Base-by-base conservation (phyloP, 192 early-diverging fungal species). In the Kickxella alabastrina region DNA sequence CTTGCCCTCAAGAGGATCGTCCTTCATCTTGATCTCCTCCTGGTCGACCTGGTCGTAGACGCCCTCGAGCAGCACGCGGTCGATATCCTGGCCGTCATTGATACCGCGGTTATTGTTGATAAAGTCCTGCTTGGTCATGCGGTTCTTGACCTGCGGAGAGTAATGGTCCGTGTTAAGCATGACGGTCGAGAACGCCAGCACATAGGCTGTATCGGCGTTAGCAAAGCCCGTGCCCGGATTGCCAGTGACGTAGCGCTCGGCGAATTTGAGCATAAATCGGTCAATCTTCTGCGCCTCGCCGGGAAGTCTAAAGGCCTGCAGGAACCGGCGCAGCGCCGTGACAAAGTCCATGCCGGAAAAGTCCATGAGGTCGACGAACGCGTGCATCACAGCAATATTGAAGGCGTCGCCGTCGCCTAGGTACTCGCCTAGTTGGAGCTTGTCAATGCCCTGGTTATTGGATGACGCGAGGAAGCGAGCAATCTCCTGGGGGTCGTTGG, bases 241-340 rank as follows among this genome's bases (percentile, higher is more conserved):
- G 39, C 85, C 87, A 58, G 87, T 84, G 10, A 92, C 60, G 53
- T 87, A 97, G 22, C 91, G 82, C 67, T 94, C 92, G 26, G 93
- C 93, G 78, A 94, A 97, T 71, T 97, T 97, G 13, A 97, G 80
- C 93, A 97, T 97, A 57, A 92, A 95, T 28, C 93, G 79, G 73
- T 97, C 93, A 59, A 97, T 97, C 78, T 95, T 94, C 62, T 97
- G 93, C 21, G 87, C 80, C 69, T 97, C 93, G 25, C 93, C 93
- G 2, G 93, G 93, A 32, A 97, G 79, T 49, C 93, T 64, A 76
- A 97, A 97, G 37, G 79, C 74, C 62, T 97, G 93, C 46, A 97
- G 67, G 57, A 93, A 93, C 25, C 65, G 62, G 18, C 92, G 77
- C 29, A 97, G 65, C 13, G 93, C 92, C 29, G 87, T 79, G 1